Evolutionary conservation across 176 grass and related monocot genomes (phyloP).

Genomic region (Bothriochloa decipiens): DNA sequence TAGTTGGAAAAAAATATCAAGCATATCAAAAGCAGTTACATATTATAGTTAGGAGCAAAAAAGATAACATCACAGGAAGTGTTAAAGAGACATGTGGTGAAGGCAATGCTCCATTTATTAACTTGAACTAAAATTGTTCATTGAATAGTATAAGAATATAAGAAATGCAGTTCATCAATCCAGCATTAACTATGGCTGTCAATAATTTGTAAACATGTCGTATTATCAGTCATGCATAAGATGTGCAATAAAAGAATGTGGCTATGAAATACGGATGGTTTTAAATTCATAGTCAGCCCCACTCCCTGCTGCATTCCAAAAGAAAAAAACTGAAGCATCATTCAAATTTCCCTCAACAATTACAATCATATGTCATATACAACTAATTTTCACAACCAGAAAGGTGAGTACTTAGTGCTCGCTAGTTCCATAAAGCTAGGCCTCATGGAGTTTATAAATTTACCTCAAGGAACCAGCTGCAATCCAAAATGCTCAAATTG

Average conservation of each 20-base stretch:
- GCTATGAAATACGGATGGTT: neutral
- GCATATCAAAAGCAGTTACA: neutral
- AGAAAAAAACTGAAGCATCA: neutral
- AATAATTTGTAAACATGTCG: neutral
- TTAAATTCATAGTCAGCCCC: neutral
- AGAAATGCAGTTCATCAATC: neutral
- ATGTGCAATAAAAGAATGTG: neutral
- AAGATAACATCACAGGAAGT: neutral
- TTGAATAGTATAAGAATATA: neutral
- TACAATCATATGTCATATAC: neutral
- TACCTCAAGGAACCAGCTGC: neutral
- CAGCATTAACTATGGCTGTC: neutral
- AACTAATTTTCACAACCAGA: constrained; percentile 10
- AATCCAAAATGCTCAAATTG: constrained; percentile 4
- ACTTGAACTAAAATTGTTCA: neutral
- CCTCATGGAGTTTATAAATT: neutral
- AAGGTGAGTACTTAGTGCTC: neutral
- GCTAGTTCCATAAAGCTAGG: neutral
- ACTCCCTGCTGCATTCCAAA: neutral
- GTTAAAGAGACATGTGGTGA: neutral
- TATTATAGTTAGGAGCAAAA: neutral
- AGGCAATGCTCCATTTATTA: neutral
- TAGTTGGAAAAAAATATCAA: neutral
- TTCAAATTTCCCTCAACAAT: constrained; percentile 1
- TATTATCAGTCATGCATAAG: neutral